Evolutionary conservation across 2,329 filamentous ascomycete species (phyloP), one percentile per base, ranked within the genome.

Genomic region (Hymenoscyphus salicellus): DNA sequence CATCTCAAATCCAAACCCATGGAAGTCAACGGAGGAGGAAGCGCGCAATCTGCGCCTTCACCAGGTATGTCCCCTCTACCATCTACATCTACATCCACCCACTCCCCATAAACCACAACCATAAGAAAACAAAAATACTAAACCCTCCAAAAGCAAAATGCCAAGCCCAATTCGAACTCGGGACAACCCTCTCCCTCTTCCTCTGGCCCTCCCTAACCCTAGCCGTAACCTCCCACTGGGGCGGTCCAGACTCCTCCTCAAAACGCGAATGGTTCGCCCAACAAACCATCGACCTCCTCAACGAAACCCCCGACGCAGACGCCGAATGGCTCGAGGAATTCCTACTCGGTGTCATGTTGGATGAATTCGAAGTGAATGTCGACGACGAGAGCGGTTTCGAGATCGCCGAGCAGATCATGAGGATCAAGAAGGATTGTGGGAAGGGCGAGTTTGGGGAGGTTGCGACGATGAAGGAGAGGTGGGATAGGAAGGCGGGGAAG

Each of bases 191-290:
- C 76, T 81, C 89, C 55, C 86, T 99, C 70, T 88, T 93, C 80
- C 86, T 91, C 74, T 99, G 95, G 95, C 88, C 90, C 7, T 89
- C 92, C 36, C 88, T 99, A 62, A 90, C 89, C 58, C 87, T 97
- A 75, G 92, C 95, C 57, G 91, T 97, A 55, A 86, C 91, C 76
- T 92, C 92, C 77, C 83, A 87, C 79, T 97, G 93, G 90, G 95
- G 94, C 72, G 95, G 94, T 1, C 87, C 91, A 49, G 88, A 92
- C 74, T 68, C 65, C 89, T 88, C 83, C 66, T 92, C 96, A 78
- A 98, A 98, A 81, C 90, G 94, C 73, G 94, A 97, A 83, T 98
- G 93, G 94, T 91, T 99, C 73, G 94, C 91, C 60, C 93, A 93
- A 68, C 91, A 90, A 55, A 83, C 98, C 61, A 89, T 89, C 65